A percentile compares a stretch with the other conserved stretches of the same genome.
Conservation (phyloP, 129 eudicot genomes). For the Dittrichia graveolens region DNA sequence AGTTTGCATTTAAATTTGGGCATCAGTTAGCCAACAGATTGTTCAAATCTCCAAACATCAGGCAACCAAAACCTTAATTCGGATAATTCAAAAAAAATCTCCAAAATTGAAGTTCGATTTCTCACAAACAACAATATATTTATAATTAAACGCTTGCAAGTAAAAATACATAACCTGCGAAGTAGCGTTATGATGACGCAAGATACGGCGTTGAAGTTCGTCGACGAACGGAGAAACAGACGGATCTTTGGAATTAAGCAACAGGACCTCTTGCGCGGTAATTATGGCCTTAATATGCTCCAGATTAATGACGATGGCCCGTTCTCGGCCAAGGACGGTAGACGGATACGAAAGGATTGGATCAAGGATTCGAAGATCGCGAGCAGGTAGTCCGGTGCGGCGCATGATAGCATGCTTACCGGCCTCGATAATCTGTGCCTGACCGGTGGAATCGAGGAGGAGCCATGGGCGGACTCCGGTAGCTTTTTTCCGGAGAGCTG, state of each 20-base stretch:
- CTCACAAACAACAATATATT: neutral
- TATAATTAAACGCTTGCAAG: neutral
- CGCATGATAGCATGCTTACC: conserved; percentile 95
- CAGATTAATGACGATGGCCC: conserved; percentile 41
- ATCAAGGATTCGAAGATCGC: conserved; percentile 88
- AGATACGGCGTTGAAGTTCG: conserved; percentile 66
- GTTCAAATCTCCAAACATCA: neutral
- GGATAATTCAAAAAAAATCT: conserved; percentile 1
- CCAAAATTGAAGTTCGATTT: neutral
- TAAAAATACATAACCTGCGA: conserved; percentile 48
- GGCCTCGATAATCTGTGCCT: conserved; percentile 43
- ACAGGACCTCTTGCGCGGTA: conserved; percentile 43
- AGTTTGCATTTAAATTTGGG: conserved; percentile 15
- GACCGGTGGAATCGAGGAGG: conserved; percentile 38
- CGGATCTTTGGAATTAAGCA: conserved; percentile 43
- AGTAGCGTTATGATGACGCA: conserved; percentile 66
- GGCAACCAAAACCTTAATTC: neutral
- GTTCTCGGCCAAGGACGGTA: conserved; percentile 68
- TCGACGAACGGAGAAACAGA: conserved; percentile 68
- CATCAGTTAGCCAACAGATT: neutral
- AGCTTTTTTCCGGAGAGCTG: conserved; percentile 57
- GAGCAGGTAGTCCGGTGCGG: conserved; percentile 89
- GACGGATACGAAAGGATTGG: conserved; percentile 88
- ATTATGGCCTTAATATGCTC: conserved; percentile 48
- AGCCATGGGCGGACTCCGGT: conserved; percentile 64